phyloP scores from a whole-genome alignment of 441 rosid species.

The Euphorbia celastroides region DNA sequence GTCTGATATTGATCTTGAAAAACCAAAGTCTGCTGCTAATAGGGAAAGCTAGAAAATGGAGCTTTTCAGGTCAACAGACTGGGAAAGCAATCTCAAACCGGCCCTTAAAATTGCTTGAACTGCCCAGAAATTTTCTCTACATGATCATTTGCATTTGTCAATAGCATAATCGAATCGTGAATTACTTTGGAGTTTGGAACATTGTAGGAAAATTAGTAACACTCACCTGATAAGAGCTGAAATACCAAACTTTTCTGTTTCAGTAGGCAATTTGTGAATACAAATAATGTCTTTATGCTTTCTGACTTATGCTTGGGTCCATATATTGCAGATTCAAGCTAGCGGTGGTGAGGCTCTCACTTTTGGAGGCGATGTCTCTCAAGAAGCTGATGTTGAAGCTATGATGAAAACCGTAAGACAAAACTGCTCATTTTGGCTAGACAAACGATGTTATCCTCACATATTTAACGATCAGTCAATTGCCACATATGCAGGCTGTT shows the following conservation, averaged over 20 bases:
- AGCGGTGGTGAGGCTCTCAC: slow-evolving; percentile 87
- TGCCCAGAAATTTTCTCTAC: background rate
- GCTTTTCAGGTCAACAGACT: no score
- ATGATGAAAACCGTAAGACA: slow-evolving; percentile 88
- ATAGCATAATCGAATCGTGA: background rate
- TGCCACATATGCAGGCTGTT: slow-evolving; percentile 52
- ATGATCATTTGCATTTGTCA: background rate
- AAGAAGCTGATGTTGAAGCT: slow-evolving; percentile 79
- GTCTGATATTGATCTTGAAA: no score
- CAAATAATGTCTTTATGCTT: background rate
- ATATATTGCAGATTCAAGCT: slow-evolving; percentile 64
- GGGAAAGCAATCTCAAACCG: no score
- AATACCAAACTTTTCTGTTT: no score
- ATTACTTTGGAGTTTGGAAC: no score
- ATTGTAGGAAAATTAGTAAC: background rate
- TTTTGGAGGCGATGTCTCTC: slow-evolving; percentile 92
- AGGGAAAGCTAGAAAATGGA: no score
- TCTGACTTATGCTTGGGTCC: background rate
- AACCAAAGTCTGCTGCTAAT: no score
- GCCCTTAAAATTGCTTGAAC: background rate
- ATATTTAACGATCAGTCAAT: slow-evolving; percentile 19
- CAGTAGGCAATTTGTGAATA: background rate
- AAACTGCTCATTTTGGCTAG: slow-evolving; percentile 13
- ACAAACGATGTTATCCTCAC: background rate
- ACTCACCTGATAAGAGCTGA: background rate